Base-by-base conservation (phyloP, 2,329 filamentous ascomycete species). In the Neonectria punicea region DNA sequence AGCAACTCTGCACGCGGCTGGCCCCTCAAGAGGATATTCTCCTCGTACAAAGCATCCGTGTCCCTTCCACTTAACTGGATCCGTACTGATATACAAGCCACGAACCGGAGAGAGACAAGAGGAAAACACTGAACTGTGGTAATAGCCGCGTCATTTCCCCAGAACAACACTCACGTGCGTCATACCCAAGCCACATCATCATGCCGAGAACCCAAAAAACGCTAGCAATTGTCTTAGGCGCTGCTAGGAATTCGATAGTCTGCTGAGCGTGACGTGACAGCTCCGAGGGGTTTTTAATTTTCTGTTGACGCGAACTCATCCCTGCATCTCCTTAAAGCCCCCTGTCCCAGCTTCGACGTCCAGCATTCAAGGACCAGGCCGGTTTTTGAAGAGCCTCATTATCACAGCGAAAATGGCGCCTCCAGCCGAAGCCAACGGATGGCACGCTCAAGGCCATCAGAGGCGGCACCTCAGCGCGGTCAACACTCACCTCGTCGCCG, bases 401-500 rank as follows among this genome's bases (percentile, higher is more conserved):
- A 16, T 9, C 9, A 20, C 7, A 43, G 8, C 39, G 10, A 9
- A 18, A 18, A 70, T 70, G 68, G 58, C 61, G 41, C 22, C 50
- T 20, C 18, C 49, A 28, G 20, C 49, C 14, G 58, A 66, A 25
- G 44, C 41, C 1, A 44, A 59, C 16, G 58, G 46, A 1, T 4
- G 5, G 28, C 22, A 28, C 7, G 1, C 39, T 20, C 49, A 51
- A 5, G 58, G 58, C 5, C 64, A 63, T 18, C 50, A 51, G 0
- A 43, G n/a, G 6, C 62, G 25, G 16, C 70, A 69, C 4, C 55
- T 72, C 5, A 72, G 70, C 7, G 50, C 66, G 2, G 14, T 72
- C n/a, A 57, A 59, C 6, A 49, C 49, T 18, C 70, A 73, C 8
- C 49, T 73, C 44, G 70, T 73, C 22, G 70, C 70, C 5, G 70